Evolutionary conservation across 352 stramenopile genomes (phyloP), one percentile per base, ranked within the genome.

Genomic region (Globisporangium cylindrosporum): DNA sequence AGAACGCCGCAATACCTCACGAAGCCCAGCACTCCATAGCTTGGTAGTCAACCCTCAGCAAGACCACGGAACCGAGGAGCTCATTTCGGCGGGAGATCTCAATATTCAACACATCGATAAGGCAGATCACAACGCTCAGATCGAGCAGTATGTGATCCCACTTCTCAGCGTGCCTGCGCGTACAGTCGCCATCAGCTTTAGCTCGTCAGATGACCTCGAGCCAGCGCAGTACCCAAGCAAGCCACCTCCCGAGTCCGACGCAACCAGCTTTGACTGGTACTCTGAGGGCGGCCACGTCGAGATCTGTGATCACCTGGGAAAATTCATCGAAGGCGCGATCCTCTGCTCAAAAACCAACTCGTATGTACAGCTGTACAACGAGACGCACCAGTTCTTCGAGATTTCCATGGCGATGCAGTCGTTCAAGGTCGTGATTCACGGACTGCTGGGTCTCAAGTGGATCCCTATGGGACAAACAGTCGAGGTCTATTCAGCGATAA

Each of bases 371-470:
- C 59, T 90, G 0, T 88, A 83, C 78, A 90, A 81, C 48, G 81
- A 90, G 29, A 63, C 36, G 7, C 73, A 63, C 0, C 78, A 81
- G 34, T 87, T 88, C 62, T 89, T 89, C 49, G 75, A 86, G 62
- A 71, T 89, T 36, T 29, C 57, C 1, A 68, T 71, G 7, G 8
- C 20, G 2, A 24, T 41, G 6, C 81, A 90, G 67, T 56, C 73
- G 29, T 84, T 90, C 61, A 88, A 86, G 64, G 81, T 84, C 48
- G 69, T 90, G 55, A 73, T 90, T 54, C 79, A 88, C 18, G 81
- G 81, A 0, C 53, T 90, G 0, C 25, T 77, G 24, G 75, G 43
- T 29, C 55, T 90, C 15, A 88, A 86, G 53, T 69, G 10, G 3
- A 72, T 90, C 18, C 79, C 79, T 0, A 70, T 85, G 51, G 81